These are phyloP conservation scores for Lepidopterella palustris DNA, from an alignment of 495 filamentous ascomycete species.

Conservation along the genomic window DNA sequence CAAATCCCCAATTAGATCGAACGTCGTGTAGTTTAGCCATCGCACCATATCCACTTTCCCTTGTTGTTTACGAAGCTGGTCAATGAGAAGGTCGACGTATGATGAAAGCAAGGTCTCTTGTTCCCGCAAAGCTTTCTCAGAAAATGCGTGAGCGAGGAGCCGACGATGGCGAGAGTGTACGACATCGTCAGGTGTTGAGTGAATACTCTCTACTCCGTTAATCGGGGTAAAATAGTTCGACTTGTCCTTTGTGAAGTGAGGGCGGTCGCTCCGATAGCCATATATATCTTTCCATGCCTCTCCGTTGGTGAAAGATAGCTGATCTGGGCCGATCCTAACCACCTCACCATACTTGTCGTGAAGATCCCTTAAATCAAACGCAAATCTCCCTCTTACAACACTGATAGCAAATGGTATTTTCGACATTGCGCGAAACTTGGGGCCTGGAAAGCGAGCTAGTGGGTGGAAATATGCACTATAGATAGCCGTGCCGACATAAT, in stretches of 20 bases:
- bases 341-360: slow-evolving; percentile 32
- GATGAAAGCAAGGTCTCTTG: slow-evolving; percentile 11
- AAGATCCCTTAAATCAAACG: slow-evolving; percentile 5
- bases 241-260: slow-evolving; percentile 6
- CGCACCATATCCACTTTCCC: slow-evolving; percentile 5
- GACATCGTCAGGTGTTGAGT: slow-evolving; percentile 1
- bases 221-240: slow-evolving; percentile 6
- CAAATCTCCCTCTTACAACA: neutral
- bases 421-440: slow-evolving; percentile 22
- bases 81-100: slow-evolving; percentile 13
- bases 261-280: neutral
- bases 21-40: slow-evolving; percentile 23
- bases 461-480: slow-evolving; percentile 37
- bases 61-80: slow-evolving; percentile 4
- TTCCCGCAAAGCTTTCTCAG: slow-evolving; percentile 16
- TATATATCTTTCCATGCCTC: slow-evolving; percentile 18
- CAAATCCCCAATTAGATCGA: slow-evolving; percentile 25
- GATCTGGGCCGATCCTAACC: slow-evolving; percentile 30
- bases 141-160: slow-evolving; percentile 17
- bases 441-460: slow-evolving; percentile 33
- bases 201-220: slow-evolving; percentile 2
- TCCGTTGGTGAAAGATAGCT: slow-evolving; percentile 21
- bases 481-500: too few species aligned
- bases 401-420: slow-evolving; percentile 6
- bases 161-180: slow-evolving; percentile 13